Evolutionary conservation across 2,329 filamentous ascomycete genomes (phyloP).

Genomic region (Fusarium nisikadoi): DNA sequence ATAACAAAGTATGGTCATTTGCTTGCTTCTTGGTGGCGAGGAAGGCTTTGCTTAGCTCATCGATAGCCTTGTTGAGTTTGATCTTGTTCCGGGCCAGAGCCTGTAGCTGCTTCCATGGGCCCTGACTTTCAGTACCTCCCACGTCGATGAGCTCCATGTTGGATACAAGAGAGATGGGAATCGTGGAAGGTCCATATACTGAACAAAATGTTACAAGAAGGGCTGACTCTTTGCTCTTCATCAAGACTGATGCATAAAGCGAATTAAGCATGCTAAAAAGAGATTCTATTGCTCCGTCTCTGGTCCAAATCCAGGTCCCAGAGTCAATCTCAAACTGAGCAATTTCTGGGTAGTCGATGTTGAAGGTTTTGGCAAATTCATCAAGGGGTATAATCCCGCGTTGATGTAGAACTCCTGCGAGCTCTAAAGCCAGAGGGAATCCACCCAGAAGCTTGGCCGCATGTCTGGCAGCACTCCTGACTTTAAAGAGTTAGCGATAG

Average conservation of each 20-base stretch:
- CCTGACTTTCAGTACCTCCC: not conserved
- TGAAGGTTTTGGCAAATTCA: not conserved
- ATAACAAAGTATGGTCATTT: fast-evolving
- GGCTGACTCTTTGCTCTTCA: not conserved
- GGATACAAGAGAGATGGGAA: not conserved
- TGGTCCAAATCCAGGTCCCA: not conserved
- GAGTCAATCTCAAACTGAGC: not conserved
- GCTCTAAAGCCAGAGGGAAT: not conserved
- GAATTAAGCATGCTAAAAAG: not conserved
- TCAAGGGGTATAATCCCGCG: not conserved
- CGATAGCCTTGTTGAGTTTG: not conserved
- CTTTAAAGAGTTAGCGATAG: not conserved
- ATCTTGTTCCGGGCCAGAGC: not conserved
- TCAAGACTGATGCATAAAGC: not conserved
- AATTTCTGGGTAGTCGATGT: not conserved
- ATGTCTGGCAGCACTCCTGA: not conserved
- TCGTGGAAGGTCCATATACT: not conserved
- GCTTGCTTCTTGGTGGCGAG: not conserved
- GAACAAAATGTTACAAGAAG: not conserved
- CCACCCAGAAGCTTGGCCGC: not conserved
- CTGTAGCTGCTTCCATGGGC: not conserved
- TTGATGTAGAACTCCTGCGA: not conserved
- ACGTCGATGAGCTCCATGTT: not conserved
- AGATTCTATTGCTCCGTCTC: not conserved
- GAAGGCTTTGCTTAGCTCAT: not conserved